Percentiles rank a stretch among this genome's conserved stretches.
phyloP scores from a whole-genome alignment of 352 stramenopile genomes.

The Phytophthora fragariaefolia region DNA sequence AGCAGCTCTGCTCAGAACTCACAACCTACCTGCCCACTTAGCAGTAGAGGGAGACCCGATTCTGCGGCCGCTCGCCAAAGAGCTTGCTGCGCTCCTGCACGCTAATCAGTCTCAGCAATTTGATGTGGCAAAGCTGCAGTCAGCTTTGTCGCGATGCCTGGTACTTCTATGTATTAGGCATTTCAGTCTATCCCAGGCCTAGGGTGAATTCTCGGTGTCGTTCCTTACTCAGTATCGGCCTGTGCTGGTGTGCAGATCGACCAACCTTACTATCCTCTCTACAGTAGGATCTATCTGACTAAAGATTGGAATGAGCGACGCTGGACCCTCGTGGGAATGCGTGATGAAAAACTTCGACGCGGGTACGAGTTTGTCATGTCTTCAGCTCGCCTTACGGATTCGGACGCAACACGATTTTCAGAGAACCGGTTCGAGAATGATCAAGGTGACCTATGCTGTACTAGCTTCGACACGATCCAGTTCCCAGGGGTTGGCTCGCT shows the following conservation, averaged over 20 bases:
- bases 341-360: conserved; percentile 23
- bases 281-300: conserved; percentile 33
- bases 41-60: conserved; percentile 21
- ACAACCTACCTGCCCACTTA: conserved; percentile 3
- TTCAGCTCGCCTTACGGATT: conserved; percentile 11
- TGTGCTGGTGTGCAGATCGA: conserved; percentile 12
- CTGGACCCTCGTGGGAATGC: conserved; percentile 21
- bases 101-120: conserved; percentile 25
- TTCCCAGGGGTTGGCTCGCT: conserved; percentile 34
- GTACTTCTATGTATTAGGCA: conserved; percentile 11
- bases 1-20: conserved; percentile 24
- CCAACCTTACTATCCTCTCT: conserved; percentile 32
- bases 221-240: neutral
- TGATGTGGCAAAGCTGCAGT: conserved; percentile 26
- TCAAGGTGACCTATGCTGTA: conserved; percentile 36
- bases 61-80: conserved; percentile 10
- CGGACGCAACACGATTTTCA: conserved; percentile 25
- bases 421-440: conserved; percentile 37
- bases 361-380: conserved; percentile 39
- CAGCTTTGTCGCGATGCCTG: conserved; percentile 18
- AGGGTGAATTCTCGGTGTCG: no score
- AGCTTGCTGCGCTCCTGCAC: conserved; percentile 20
- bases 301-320: conserved; percentile 32
- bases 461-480: conserved; percentile 44
- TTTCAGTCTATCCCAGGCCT: no score